A percentile compares a stretch with the other conserved stretches of the same genome.
Conservation (phyloP, 768 basidiomycete genomes). For the Cyclocybe cylindracea region DNA sequence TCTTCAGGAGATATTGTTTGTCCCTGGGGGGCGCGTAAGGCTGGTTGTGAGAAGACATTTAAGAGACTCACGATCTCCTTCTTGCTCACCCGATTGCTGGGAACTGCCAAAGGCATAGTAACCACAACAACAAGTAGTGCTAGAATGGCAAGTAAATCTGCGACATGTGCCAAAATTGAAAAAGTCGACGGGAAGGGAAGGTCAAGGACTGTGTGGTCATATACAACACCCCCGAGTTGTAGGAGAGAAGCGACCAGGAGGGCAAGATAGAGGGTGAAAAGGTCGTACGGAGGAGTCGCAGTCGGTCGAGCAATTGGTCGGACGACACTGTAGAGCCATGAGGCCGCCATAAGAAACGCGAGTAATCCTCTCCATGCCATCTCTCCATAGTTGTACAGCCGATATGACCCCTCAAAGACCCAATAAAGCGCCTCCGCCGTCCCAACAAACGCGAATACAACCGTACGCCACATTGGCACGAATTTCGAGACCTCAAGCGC, state of each 20-base stretch:
- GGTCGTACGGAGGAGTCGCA: slow-evolving; percentile 61
- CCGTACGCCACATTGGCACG: slow-evolving; percentile 60
- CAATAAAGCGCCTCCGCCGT: slow-evolving; percentile 59
- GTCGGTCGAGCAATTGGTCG: slow-evolving; percentile 55
- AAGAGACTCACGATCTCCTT: slow-evolving; percentile 60
- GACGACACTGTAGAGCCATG: slow-evolving; percentile 69
- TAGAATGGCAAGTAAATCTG: slow-evolving; percentile 46
- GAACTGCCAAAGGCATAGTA: slow-evolving; percentile 67
- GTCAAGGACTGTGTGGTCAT: slow-evolving; percentile 46
- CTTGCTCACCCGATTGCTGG: slow-evolving; percentile 49
- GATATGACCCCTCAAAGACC: slow-evolving; percentile 61
- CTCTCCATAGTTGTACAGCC: slow-evolving; percentile 36
- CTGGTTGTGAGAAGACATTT: neutral
- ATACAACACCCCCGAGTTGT: slow-evolving; percentile 54
- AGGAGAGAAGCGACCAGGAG: slow-evolving; percentile 49
- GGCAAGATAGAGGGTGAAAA: slow-evolving; percentile 57
- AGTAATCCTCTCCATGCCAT: slow-evolving; percentile 35
- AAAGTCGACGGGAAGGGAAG: slow-evolving; percentile 39
- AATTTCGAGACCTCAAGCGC: slow-evolving; percentile 19
- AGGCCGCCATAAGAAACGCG: slow-evolving; percentile 47
- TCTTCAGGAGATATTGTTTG: slow-evolving; percentile 68
- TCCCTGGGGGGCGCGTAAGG: slow-evolving; percentile 37
- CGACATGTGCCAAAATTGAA: slow-evolving; percentile 27
- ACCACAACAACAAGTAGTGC: slow-evolving; percentile 48
- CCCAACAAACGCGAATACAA: slow-evolving; percentile 56